Evolutionary conservation across 805 yeast species (phyloP).

Genomic region (Ogataea ganodermae): DNA sequence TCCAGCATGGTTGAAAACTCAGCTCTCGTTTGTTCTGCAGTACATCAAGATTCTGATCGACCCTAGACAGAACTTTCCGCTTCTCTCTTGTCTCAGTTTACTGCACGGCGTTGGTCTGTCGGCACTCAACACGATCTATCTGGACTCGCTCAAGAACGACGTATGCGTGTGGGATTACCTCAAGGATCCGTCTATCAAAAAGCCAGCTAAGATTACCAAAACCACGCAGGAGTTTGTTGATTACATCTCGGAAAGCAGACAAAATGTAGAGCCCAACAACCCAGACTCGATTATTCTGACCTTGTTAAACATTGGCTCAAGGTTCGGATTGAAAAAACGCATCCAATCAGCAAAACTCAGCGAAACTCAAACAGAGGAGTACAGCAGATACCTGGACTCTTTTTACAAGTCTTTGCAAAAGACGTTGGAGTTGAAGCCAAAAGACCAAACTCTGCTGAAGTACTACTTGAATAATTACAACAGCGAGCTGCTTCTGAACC

Average conservation of each 20-base stretch:
- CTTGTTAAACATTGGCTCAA: slow-evolving; percentile 35
- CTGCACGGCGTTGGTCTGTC: slow-evolving; percentile 27
- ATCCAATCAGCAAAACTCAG: slow-evolving; percentile 15
- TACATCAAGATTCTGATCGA: slow-evolving; percentile 45
- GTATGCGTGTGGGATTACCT: slow-evolving; percentile 28
- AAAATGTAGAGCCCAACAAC: slow-evolving; percentile 31
- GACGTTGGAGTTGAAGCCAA: slow-evolving; percentile 25
- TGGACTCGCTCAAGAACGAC: slow-evolving; percentile 21
- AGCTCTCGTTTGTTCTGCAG: slow-evolving; percentile 48
- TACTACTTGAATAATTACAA: slow-evolving; percentile 44
- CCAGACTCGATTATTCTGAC: slow-evolving; percentile 41
- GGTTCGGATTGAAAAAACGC: slow-evolving; percentile 40
- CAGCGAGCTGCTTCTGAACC: slow-evolving; percentile 31
- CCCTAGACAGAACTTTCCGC: slow-evolving; percentile 30
- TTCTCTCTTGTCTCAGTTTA: slow-evolving; percentile 28
- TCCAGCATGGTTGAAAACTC: slow-evolving; percentile 53
- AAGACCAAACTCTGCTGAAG: slow-evolving; percentile 36
- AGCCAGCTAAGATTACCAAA: slow-evolving; percentile 11
- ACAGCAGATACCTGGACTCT: slow-evolving; percentile 36
- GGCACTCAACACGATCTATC: slow-evolving; percentile 21
- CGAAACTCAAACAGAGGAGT: slow-evolving; percentile 25
- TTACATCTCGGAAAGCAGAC: slow-evolving; percentile 23
- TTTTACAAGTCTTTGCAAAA: slow-evolving; percentile 37
- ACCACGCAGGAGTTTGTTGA: slow-evolving; percentile 15
- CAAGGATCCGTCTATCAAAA: slow-evolving; percentile 11